Conservation (phyloP, 352 stramenopile genomes). For the Salisapilia sapeloensis region DNA sequence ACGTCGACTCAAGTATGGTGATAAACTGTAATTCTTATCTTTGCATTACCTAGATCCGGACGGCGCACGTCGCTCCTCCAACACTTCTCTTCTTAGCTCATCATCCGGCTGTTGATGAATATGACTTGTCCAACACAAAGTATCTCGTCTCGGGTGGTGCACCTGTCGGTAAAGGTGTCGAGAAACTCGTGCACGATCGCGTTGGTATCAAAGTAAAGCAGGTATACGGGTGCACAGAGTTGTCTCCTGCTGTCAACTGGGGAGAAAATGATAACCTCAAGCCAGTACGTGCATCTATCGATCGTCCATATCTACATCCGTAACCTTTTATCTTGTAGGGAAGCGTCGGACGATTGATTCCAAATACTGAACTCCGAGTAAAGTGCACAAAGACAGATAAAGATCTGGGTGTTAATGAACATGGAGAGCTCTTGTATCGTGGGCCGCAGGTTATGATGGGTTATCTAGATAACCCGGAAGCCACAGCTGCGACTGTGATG, state of each 20-base stretch:
- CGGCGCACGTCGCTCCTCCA: conserved; percentile 79
- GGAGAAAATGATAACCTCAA: conserved; percentile 5
- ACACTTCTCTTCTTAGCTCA: conserved; percentile 74
- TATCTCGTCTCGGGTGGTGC: conserved; percentile 60
- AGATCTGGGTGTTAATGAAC: conserved; percentile 13
- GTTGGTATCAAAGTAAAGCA: conserved; percentile 24
- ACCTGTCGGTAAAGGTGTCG: conserved; percentile 53
- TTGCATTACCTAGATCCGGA: conserved; percentile 4
- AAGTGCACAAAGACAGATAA: conserved; percentile 19
- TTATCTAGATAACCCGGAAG: conserved; percentile 80
- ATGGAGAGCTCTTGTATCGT: conserved; percentile 73
- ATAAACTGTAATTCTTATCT: conserved; percentile 1
- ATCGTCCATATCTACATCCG: background rate
- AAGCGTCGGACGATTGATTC: conserved; percentile 24
- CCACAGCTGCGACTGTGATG: conserved; percentile 64
- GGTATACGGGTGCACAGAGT: conserved; percentile 39
- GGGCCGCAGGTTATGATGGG: conserved; percentile 84
- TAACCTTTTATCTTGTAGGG: conserved; percentile 4
- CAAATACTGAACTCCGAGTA: conserved; percentile 37
- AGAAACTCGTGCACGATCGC: conserved; percentile 31
- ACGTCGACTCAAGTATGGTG: too few species aligned
- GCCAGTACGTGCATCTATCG: too few species aligned
- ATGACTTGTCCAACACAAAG: conserved; percentile 73
- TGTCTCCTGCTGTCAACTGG: conserved; percentile 18
- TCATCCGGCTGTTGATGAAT: conserved; percentile 82